Percentiles rank a stretch among this genome's conserved stretches.
Conservation (phyloP, 2,329 filamentous ascomycete species). For the Beauveria pseudobassiana region DNA sequence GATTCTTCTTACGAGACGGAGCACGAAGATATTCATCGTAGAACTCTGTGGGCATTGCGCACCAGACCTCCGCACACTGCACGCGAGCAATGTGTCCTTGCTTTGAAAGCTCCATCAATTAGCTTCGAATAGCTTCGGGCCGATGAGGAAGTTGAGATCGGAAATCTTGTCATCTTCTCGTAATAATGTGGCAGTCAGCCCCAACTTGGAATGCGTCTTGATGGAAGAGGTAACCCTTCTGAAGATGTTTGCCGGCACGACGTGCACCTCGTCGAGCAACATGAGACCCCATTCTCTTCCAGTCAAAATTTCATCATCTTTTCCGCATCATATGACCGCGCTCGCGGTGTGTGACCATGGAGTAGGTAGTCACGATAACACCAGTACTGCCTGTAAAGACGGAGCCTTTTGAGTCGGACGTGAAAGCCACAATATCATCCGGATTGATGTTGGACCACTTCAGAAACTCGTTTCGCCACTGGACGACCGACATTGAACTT, state of each 20-base stretch:
- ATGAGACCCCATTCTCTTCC: constrained; percentile 93
- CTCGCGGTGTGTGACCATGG: constrained; percentile 94
- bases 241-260: constrained; percentile 95
- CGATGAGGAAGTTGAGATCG: constrained; percentile 94
- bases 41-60: constrained; percentile 97
- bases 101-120: constrained; percentile 98
- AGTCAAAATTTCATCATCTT: constrained; percentile 97
- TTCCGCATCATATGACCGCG: constrained; percentile 83
- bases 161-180: constrained; percentile 98
- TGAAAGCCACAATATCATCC: constrained; percentile 90
- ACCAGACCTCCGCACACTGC: constrained; percentile 98
- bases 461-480: constrained; percentile 93
- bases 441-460: constrained; percentile 97
- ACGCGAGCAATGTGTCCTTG: constrained; percentile 96
- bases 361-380: constrained; percentile 96
- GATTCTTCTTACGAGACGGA: constrained; percentile 39
- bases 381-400: constrained; percentile 82
- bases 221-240: constrained; percentile 87
- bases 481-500: constrained; percentile 94
- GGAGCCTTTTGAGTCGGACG: constrained; percentile 77
- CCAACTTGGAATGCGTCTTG: constrained; percentile 91
- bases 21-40: constrained; percentile 86
- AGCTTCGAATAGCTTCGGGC: constrained; percentile 93
- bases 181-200: constrained; percentile 85
- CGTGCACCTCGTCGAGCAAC: constrained; percentile 95